Conservation (phyloP, 2,329 filamentous ascomycete genomes). For the Colletotrichum sp. region DNA sequence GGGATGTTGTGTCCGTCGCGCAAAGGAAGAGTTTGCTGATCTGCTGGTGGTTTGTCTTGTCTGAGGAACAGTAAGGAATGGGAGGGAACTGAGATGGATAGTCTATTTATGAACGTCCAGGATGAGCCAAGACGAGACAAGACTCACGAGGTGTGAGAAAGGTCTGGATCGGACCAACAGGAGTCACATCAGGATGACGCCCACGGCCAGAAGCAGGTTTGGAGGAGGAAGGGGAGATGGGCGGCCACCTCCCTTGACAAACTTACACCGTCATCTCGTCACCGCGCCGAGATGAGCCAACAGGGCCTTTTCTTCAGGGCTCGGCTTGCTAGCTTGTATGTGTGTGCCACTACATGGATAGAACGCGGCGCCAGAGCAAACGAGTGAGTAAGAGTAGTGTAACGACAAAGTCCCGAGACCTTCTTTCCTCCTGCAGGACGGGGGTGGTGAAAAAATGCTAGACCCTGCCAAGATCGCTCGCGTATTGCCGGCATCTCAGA, state of each 20-base stretch:
- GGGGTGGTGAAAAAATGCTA: neutral
- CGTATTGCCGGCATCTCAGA: neutral
- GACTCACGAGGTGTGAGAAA: neutral
- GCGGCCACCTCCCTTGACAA: neutral
- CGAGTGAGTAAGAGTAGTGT: neutral
- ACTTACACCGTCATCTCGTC: slow-evolving; percentile 10
- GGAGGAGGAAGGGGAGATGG: neutral
- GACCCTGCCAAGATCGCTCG: slow-evolving; percentile 12
- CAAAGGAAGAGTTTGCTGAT: neutral
- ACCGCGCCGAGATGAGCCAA: slow-evolving; percentile 7
- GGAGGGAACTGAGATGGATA: neutral
- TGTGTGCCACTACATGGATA: neutral
- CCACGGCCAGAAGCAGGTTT: slow-evolving; percentile 14
- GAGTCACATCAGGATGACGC: slow-evolving; percentile 11
- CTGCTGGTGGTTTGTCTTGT: neutral
- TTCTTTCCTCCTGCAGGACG: neutral
- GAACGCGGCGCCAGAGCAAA: neutral
- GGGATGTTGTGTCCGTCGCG: neutral
- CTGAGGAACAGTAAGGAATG: neutral
- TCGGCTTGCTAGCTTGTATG: neutral
- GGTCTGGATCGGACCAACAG: neutral
- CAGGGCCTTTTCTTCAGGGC: neutral
- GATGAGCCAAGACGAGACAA: neutral
- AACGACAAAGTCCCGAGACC: neutral
- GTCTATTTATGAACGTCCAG: slow-evolving; percentile 17